Conservation (phyloP, 1,139 yeast genomes). For the Scheffersomyces parashehatae region DNA sequence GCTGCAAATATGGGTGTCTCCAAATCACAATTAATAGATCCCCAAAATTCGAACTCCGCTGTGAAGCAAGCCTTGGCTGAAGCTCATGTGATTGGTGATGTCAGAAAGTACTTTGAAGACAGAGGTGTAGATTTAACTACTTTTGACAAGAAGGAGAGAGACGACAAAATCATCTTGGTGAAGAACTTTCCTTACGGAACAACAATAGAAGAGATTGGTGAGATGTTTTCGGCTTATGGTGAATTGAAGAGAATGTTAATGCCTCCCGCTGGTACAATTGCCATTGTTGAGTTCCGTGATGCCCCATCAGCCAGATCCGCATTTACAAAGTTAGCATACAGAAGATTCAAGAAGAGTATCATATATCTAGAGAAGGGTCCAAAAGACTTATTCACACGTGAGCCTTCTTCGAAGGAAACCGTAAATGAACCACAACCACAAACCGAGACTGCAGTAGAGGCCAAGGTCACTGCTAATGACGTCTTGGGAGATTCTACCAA, state of each 20-base stretch:
- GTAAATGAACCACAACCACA: constrained; percentile 9
- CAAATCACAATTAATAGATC: constrained; percentile 83
- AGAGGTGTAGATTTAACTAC: constrained; percentile 82
- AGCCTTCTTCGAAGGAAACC: constrained; percentile 44
- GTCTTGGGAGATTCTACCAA: constrained; percentile 32
- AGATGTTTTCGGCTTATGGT: constrained; percentile 78
- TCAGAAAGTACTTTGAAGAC: constrained; percentile 78
- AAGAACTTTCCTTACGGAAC: constrained; percentile 93
- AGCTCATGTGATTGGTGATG: constrained; percentile 92
- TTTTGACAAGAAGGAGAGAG: constrained; percentile 72
- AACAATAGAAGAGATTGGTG: constrained; percentile 74
- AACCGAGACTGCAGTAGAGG: constrained; percentile 38
- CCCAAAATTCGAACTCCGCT: constrained; percentile 83
- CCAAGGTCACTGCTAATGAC: constrained; percentile 43
- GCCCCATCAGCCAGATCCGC: constrained; percentile 86
- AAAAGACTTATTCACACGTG: constrained; percentile 68
- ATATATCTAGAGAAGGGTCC: constrained; percentile 95
- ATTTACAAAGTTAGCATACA: constrained; percentile 81
- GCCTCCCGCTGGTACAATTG: constrained; percentile 98
- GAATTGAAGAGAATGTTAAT: constrained; percentile 76
- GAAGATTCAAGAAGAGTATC: constrained; percentile 83
- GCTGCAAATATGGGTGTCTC: constrained; percentile 81
- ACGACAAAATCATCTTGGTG: constrained; percentile 77
- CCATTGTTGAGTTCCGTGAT: constrained; percentile 89
- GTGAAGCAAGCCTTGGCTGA: constrained; percentile 98